Percentiles rank a stretch among this genome's conserved stretches.
These are phyloP conservation scores for Solanum arcanum DNA, from an alignment of 257 asterid genomes.

Conservation along the genomic window DNA sequence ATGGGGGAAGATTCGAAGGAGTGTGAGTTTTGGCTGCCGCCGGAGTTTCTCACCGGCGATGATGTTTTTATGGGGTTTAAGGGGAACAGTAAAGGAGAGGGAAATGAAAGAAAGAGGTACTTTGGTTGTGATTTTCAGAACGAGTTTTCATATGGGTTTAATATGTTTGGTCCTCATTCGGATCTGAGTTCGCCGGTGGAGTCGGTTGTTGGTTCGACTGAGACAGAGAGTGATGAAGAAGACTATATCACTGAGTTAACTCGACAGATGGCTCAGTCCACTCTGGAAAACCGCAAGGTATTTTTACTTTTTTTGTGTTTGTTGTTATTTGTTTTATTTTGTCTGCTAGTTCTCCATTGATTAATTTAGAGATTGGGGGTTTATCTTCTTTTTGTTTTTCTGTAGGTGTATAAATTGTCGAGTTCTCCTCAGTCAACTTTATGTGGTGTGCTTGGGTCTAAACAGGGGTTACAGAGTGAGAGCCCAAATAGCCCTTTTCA, in stretches of 20 bases:
- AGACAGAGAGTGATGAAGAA: slow-evolving; percentile 69
- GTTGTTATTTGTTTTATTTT: not conserved
- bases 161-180: slow-evolving; percentile 18
- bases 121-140: slow-evolving; percentile 8
- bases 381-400: not conserved
- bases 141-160: not conserved
- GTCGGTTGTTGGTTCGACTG: slow-evolving; percentile 39
- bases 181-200: slow-evolving; percentile 65
- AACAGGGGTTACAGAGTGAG: slow-evolving; percentile 27
- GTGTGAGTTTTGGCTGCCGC: slow-evolving; percentile 27
- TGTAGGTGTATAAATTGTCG: slow-evolving; percentile 29
- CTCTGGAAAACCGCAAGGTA: slow-evolving; percentile 41
- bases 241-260: slow-evolving; percentile 41
- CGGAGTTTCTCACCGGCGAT: slow-evolving; percentile 28
- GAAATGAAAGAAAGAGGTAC: not conserved
- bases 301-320: not conserved
- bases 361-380: not conserved
- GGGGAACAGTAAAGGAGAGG: not conserved
- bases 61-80: not conserved
- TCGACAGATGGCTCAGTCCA: slow-evolving; percentile 23
- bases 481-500: slow-evolving; percentile 25
- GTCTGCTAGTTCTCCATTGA: not conserved
- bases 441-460: slow-evolving; percentile 13
- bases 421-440: slow-evolving; percentile 81
- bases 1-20: slow-evolving; percentile 20